Base-by-base conservation (phyloP, 1,284 basidiomycete species). In the Limonomyces culmigenus region DNA sequence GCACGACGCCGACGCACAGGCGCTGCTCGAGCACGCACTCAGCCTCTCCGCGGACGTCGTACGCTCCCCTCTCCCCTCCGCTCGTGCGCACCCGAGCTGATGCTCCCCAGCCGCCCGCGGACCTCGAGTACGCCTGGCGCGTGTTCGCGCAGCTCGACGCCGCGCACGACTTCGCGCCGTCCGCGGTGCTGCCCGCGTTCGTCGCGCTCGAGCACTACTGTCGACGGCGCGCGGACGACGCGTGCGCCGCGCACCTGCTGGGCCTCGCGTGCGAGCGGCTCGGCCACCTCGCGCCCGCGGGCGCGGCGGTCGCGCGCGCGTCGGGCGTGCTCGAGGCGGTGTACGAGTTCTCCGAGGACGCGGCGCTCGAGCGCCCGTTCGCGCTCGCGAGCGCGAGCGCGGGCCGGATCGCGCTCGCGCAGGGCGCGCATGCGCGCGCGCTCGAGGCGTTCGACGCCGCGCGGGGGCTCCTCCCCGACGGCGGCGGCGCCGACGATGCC, bases 311-410 rank as follows among this genome's bases (percentile, higher is more conserved):
- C 15, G 56, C 64, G n/a, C 67, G 70, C 29, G 74, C 83, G 3
- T 80, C 86, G 3, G 42, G 56, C 1, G 62, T 92, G 11, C 61
- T 98, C 16, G 95, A 98, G 54, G 66, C 74, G 2, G 65, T 72
- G 19, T 99, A 96, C 53, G 95, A 98, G 52, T 73, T 78, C 36
- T 71, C 70, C 2, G 95, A 99, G 51, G 79, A 84, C 35, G 50
- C 73, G 0, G 56, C 63, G 14, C 70, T 86, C 13, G 93, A 96
- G 51, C 58, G 65, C 18, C 74, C 72, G 41, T 99, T 84, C 51
- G 74, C 74, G 5, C 71, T 91, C 20, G 86, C 91, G 0, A 81
- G 89, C 41, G 60, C 70, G 23, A 96, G 87, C 42, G 59, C 91
- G 5, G 95, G 79, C 0, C 70, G 95, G 13, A 55, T 96, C 17